phyloP scores from a whole-genome alignment of 345 rosid genomes.

The Ceriops decandra region DNA sequence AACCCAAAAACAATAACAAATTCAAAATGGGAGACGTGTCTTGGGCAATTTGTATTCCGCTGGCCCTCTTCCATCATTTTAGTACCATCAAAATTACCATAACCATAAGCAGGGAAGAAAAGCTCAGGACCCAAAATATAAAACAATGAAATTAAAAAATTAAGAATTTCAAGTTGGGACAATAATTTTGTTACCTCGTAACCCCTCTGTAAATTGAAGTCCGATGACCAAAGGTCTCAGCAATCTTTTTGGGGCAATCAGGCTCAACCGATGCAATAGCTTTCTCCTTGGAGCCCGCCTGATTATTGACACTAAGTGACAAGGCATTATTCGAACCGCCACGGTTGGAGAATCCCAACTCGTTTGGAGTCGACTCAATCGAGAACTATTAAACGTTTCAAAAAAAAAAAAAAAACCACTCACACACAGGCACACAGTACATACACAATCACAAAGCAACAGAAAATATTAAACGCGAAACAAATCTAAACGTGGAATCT shows the following conservation, averaged over 20 bases:
- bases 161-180: not conserved
- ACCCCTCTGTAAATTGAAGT: slow-evolving; percentile 97
- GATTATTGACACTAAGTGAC: slow-evolving; percentile 55
- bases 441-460: too few relatives aligned
- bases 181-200: slow-evolving; percentile 47
- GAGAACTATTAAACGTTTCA: slow-evolving; percentile 11
- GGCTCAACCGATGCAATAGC: slow-evolving; percentile 43
- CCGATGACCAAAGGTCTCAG: slow-evolving; percentile 83
- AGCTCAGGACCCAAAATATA: not conserved
- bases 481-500: too few relatives aligned
- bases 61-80: too few relatives aligned
- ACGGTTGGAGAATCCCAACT: slow-evolving; percentile 48
- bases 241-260: slow-evolving; percentile 59
- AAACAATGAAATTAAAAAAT: not conserved
- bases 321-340: slow-evolving; percentile 41
- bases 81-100: too few relatives aligned
- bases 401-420: too few relatives aligned
- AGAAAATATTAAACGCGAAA: too few relatives aligned
- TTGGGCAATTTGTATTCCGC: too few relatives aligned
- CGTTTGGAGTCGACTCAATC: slow-evolving; percentile 54
- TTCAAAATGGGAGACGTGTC: too few relatives aligned
- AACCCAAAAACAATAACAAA: not conserved
- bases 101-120: not conserved
- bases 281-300: slow-evolving; percentile 25
- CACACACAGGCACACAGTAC: too few relatives aligned